phyloP scores from a whole-genome alignment of 2,329 filamentous ascomycete species.

The Cladosporium austrohemisphaericum region DNA sequence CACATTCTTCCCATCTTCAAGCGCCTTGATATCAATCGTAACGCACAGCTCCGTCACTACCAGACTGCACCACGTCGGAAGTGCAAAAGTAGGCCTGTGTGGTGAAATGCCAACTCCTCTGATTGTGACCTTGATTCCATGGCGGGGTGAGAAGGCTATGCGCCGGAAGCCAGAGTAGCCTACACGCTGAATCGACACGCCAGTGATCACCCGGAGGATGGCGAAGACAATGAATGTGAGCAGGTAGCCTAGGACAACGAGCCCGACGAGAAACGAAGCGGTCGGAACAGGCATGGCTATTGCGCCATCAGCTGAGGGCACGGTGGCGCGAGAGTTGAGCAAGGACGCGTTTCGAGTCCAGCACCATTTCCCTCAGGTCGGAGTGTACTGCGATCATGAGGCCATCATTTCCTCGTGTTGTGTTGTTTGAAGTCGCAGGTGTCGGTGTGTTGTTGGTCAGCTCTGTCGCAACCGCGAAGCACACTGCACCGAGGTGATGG shows the following conservation, averaged over 20 bases:
- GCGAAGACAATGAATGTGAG: constrained; percentile 92
- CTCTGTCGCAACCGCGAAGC: no score
- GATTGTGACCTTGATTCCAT: constrained; percentile 86
- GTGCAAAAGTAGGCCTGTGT: constrained; percentile 91
- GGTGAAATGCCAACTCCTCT: constrained; percentile 82
- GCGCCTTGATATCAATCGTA: constrained; percentile 69
- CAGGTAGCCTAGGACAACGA: constrained; percentile 81
- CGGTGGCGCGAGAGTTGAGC: constrained; percentile 5
- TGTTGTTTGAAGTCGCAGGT: no score
- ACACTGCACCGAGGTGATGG: no score
- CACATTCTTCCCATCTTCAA: constrained; percentile 40
- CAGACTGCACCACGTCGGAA: constrained; percentile 93
- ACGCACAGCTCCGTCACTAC: constrained; percentile 81
- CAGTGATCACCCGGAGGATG: constrained; percentile 84
- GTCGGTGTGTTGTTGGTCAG: no score
- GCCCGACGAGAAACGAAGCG: constrained; percentile 73
- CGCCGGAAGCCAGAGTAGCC: constrained; percentile 89
- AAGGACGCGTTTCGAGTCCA: not conserved
- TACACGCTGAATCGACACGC: constrained; percentile 90
- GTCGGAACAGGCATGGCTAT: constrained; percentile 44
- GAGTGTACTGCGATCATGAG: constrained; percentile 6
- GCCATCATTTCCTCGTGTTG: not conserved
- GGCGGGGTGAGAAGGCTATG: constrained; percentile 81
- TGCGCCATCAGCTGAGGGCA: constrained; percentile 24
- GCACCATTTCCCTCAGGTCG: constrained; percentile 4